These are phyloP conservation scores for Brassica rapa DNA, from an alignment of 345 rosid species.

Conservation along the genomic window DNA sequence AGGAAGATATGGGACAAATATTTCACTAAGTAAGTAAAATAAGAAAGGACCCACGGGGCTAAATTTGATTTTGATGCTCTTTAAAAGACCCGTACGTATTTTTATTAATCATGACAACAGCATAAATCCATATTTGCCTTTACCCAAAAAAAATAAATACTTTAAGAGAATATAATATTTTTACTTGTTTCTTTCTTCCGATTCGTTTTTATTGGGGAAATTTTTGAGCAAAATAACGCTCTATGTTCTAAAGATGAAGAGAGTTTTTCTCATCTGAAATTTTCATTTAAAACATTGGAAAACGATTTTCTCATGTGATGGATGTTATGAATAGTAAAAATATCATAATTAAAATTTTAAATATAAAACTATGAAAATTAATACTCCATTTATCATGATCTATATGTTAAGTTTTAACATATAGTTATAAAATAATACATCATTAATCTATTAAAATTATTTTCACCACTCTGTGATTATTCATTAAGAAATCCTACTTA, in stretches of 20 bases:
- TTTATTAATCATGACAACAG: constrained; percentile 29
- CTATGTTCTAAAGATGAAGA: background rate
- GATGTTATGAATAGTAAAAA: background rate
- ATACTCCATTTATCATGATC: background rate
- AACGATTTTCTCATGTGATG: background rate
- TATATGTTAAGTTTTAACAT: background rate
- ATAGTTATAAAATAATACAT: background rate
- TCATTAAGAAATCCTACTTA: background rate
- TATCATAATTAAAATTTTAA: background rate
- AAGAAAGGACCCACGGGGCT: constrained; percentile 24
- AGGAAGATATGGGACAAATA: constrained; percentile 35
- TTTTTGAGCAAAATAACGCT: background rate
- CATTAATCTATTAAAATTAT: background rate
- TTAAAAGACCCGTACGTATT: constrained; percentile 32
- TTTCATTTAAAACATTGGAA: background rate
- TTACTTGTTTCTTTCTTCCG: background rate
- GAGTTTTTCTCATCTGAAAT: background rate
- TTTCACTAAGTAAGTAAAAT: constrained; percentile 29
- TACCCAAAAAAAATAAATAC: background rate
- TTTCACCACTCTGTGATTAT: background rate
- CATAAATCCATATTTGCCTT: constrained; percentile 24
- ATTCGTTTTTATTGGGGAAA: background rate
- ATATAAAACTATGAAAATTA: background rate
- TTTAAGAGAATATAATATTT: background rate
- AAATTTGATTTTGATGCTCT: constrained; percentile 33